phyloP scores from a whole-genome alignment of 768 basidiomycete genomes.

The Mycena pura region DNA sequence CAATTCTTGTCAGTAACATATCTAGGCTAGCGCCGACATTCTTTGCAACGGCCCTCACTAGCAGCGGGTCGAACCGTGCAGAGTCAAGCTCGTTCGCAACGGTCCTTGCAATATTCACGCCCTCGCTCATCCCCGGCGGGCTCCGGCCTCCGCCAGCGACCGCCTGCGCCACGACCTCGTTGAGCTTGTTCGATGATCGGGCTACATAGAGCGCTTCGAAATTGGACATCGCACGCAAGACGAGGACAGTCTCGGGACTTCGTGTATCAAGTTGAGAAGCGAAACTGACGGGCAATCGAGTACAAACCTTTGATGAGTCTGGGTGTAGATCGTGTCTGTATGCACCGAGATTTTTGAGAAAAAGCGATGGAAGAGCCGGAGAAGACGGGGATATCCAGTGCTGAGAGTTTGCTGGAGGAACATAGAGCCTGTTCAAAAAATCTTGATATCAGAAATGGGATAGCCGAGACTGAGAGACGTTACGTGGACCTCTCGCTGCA shows the following conservation, averaged over 20 bases:
- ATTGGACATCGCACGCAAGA: constrained; percentile 81
- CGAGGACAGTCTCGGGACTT: constrained; percentile 91
- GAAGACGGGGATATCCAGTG: constrained; percentile 82
- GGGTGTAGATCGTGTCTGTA: constrained; percentile 91
- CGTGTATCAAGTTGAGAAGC: constrained; percentile 4
- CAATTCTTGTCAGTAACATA: constrained; percentile 65
- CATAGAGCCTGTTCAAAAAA: constrained; percentile 73
- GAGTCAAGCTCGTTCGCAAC: constrained; percentile 93
- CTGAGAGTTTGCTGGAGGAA: constrained; percentile 92
- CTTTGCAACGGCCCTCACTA: constrained; percentile 81
- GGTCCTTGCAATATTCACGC: constrained; percentile 74
- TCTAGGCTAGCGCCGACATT: constrained; percentile 74
- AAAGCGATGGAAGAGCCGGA: constrained; percentile 95
- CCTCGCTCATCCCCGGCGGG: constrained; percentile 80
- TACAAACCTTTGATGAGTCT: constrained; percentile 80
- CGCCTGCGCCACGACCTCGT: constrained; percentile 80
- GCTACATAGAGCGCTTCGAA: constrained; percentile 92
- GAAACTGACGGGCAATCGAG: background rate
- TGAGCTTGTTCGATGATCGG: constrained; percentile 82
- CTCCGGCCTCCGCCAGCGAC: constrained; percentile 73
- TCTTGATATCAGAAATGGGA: background rate
- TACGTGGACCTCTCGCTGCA: constrained; percentile 83
- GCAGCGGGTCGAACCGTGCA: constrained; percentile 89
- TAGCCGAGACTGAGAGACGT: constrained; percentile 14
- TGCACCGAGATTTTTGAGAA: constrained; percentile 95